Evolutionary conservation across 2,329 filamentous ascomycete genomes (phyloP).

Genomic region (Mollisia scopiformis): DNA sequence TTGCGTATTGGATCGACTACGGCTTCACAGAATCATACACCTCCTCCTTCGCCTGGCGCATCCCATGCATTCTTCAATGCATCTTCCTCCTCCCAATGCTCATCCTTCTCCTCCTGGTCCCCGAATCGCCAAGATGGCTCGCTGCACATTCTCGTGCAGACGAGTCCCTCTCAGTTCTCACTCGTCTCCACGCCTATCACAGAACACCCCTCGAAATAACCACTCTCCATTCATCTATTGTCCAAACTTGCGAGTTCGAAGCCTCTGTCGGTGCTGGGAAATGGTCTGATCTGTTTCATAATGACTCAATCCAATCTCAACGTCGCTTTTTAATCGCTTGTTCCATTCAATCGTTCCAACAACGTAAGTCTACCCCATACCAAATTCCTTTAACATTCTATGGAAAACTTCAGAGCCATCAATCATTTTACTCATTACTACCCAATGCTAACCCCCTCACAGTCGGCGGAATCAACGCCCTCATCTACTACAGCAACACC

Average conservation of each 20-base stretch:
- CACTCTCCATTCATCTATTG: slow-evolving; percentile 36
- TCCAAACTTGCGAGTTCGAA: slow-evolving; percentile 39
- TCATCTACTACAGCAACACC: slow-evolving; percentile 47
- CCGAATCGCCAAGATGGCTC: slow-evolving; percentile 52
- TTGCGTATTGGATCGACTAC: slow-evolving; percentile 64
- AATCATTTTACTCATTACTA: too few species aligned
- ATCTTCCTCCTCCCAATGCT: slow-evolving; percentile 62
- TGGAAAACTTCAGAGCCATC: too few species aligned
- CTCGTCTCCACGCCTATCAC: slow-evolving; percentile 50
- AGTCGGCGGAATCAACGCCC: slow-evolving; percentile 45
- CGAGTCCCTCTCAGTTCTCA: slow-evolving; percentile 46
- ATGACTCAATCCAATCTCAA: slow-evolving; percentile 45
- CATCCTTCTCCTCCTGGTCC: slow-evolving; percentile 50
- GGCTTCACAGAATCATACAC: slow-evolving; percentile 51
- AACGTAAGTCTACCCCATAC: too few species aligned
- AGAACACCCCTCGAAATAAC: slow-evolving; percentile 28
- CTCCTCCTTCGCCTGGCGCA: slow-evolving; percentile 55
- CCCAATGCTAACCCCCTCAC: too few species aligned
- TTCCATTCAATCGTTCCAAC: slow-evolving; percentile 54
- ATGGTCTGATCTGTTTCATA: slow-evolving; percentile 30
- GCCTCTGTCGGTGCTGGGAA: slow-evolving; percentile 37
- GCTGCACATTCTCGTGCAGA: slow-evolving; percentile 43
- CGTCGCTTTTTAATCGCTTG: slow-evolving; percentile 53
- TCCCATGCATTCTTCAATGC: slow-evolving; percentile 61
- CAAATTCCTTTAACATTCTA: too few species aligned